phyloP scores from a whole-genome alignment of 2,329 filamentous ascomycete species.

The Trichophyton rubrum region DNA sequence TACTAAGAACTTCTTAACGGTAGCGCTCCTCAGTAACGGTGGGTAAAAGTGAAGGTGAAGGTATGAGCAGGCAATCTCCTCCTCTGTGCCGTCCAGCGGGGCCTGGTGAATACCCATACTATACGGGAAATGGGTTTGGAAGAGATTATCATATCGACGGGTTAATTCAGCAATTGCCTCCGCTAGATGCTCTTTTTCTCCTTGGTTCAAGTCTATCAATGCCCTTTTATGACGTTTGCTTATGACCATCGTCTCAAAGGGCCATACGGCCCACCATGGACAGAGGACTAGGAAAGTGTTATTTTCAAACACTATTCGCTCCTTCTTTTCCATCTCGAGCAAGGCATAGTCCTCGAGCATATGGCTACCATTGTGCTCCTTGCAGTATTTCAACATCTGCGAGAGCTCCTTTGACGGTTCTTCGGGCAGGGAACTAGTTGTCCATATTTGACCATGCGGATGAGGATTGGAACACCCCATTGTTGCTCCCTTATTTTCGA shows the following conservation, averaged over 20 bases:
- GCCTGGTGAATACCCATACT: constrained; percentile 96
- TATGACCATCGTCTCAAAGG: constrained; percentile 86
- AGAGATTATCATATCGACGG: constrained; percentile 87
- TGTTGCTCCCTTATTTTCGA: constrained; percentile 93
- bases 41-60: constrained; percentile 98
- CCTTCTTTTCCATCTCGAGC: constrained; percentile 67
- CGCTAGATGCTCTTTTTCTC: constrained; percentile 62
- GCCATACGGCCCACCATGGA: constrained; percentile 97
- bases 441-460: constrained; percentile 95
- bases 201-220: constrained; percentile 63
- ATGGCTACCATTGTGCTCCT: constrained; percentile 58
- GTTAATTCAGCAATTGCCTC: constrained; percentile 81
- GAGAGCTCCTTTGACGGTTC: constrained; percentile 70
- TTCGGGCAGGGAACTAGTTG: constrained; percentile 78
- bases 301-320: constrained; percentile 84
- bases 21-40: constrained; percentile 79
- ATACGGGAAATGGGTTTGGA: constrained; percentile 93
- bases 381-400: constrained; percentile 66
- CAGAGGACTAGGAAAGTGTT: constrained; percentile 72
- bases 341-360: constrained; percentile 77
- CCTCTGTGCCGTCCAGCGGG: constrained; percentile 64
- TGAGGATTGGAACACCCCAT: constrained; percentile 99
- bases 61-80: constrained; percentile 78
- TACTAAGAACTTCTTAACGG: constrained; percentile 89
- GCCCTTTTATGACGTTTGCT: constrained; percentile 73